Base-by-base conservation (phyloP, 768 basidiomycete species). In the Kwoniella europaea region DNA sequence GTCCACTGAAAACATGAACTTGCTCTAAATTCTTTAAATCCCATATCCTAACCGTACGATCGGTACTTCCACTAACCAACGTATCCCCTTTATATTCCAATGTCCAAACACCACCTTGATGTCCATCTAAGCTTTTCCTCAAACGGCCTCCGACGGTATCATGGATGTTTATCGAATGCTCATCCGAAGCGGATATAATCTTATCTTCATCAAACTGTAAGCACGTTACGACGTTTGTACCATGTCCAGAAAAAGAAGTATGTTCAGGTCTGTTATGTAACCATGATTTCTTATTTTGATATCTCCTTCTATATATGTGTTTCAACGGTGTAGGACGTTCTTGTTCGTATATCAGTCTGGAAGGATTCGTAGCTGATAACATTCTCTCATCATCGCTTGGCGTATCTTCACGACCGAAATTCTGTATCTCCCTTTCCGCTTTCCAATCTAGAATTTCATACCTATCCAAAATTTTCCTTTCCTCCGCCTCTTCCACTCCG, bases 41-140 rank as follows among this genome's bases (percentile, higher is more conserved):
- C 94, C 94, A 97, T 50, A 95, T 91, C 60, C 94, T 87, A 65
- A 97, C 92, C 0, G 93, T 95, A 35, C 94, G 89, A 85, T 97
- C 94, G 9, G 94, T 97, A 13, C 92, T 93, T 4, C 94, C 94
- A 75, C 91, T 93, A 74, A 96, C 94, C 41, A 84, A 73, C 59
- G 82, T 93, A 89, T 86, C 92, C 24, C 83, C 84, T 50, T 82
- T 68, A 72, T 92, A 82, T 88, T 92, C 44, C n/a, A 98, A 86
- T 16, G 95, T 94, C 95, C 95, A 98, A 1, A 98, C 94, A 18
- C 95, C 95, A 61, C 95, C 95, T 75, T 94, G 92, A 77, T 98
- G 95, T 3, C 95, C 96, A 68, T 91, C 88, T 54, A 98, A 87
- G 1, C 90, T 88, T 53, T 88, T 89, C 4, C 91, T 83, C 22